Evolutionary conservation across 169 alveolate species (phyloP), one percentile per base, ranked within the genome.

Genomic region (Babesia bigemina): DNA sequence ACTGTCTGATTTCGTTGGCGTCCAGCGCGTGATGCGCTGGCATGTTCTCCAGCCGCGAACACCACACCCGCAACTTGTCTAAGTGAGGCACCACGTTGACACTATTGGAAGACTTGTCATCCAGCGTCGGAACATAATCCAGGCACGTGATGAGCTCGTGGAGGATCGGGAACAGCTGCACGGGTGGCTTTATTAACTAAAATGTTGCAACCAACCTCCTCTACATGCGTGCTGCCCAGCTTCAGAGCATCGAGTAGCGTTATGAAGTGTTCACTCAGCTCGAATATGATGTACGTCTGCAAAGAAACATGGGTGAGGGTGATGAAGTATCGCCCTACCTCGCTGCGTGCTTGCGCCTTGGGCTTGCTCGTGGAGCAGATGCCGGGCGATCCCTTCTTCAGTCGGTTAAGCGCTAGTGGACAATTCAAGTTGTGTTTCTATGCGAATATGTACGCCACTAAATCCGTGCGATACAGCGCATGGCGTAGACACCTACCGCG

Each of bases 181-280:
- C 7, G 58, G 3, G 16, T 16, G 11, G 4, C 44, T 0, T 47
- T 17, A 2, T 13, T 17, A 4, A 21, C 16, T 24, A 6, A 9
- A 14, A 28, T 19, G 22, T n/a, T 11, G 45, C 50, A 17, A 11
- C 75, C 9, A 29, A 73, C 85, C 71, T 81, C 79, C 50, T 81
- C 84, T 14, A 69, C 71, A 6, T 22, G 49, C 16, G 17, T 11
- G 22, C 73, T 53, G 8, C 87, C 87, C 26, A 83, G 69, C 63
- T 74, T 83, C 22, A 83, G 76, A 0, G 90, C 86, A 49, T 83
- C 90, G 19, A 83, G 69, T 8, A 83, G 70, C 12, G 90, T 83
- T 1, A 83, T 83, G 52, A 83, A 83, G 36, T 74, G 71, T 21
- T 70, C 90, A 36, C 86, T 83, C 60, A 83, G 58, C 52, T 83